Percentiles rank a stretch among this genome's conserved stretches.
phyloP scores from a whole-genome alignment of 768 basidiomycete species.

The Trametes cinnabarina region DNA sequence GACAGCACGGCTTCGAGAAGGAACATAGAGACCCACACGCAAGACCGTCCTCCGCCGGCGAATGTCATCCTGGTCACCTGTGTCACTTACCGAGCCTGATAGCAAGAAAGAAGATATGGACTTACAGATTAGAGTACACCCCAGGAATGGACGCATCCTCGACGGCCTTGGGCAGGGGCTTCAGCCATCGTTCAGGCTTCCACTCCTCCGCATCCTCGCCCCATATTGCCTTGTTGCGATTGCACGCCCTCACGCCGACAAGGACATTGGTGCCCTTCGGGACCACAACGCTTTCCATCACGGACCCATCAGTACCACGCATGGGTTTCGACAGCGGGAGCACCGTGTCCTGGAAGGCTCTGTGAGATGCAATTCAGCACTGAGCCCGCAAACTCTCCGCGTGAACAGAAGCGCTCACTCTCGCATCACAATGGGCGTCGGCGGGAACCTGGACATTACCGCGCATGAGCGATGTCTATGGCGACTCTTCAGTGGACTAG shows the following conservation, averaged over 20 bases:
- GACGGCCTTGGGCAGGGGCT: slow-evolving; percentile 13
- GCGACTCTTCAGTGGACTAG: slow-evolving; percentile 31
- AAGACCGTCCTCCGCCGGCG: slow-evolving; percentile 6
- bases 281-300: slow-evolving; percentile 22
- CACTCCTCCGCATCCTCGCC: slow-evolving; percentile 25
- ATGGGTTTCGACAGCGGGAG: slow-evolving; percentile 21
- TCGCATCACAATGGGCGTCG: slow-evolving; percentile 13
- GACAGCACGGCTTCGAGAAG: neutral
- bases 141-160: slow-evolving; percentile 13
- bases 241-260: slow-evolving; percentile 25
- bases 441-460: slow-evolving; percentile 19
- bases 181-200: slow-evolving; percentile 26
- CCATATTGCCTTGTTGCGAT: slow-evolving; percentile 25
- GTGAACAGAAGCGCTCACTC: neutral
- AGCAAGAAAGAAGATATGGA: neutral
- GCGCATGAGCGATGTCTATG: neutral
- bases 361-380: slow-evolving; percentile 4
- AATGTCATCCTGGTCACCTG: slow-evolving; percentile 14
- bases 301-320: slow-evolving; percentile 4
- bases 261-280: slow-evolving; percentile 22
- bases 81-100: neutral
- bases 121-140: slow-evolving; percentile 18
- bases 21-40: slow-evolving; percentile 1
- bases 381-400: neutral
- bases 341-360: slow-evolving; percentile 44